These are phyloP conservation scores for Colletotrichum salicis DNA, from an alignment of 2,329 filamentous ascomycete genomes.

Conservation along the genomic window DNA sequence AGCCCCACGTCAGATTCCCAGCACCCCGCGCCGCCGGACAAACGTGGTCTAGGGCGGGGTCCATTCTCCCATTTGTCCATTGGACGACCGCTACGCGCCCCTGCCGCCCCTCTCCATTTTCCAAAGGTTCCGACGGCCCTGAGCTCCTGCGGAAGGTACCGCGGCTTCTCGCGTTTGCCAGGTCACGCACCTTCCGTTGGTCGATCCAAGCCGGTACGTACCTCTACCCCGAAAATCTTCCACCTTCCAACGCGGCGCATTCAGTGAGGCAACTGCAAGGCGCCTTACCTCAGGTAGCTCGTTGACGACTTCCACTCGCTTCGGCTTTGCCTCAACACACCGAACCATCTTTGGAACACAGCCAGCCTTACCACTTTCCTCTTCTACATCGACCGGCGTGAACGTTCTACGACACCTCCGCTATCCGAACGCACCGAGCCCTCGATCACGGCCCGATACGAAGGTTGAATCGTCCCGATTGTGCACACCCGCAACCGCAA, in stretches of 20 bases:
- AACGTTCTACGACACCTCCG: not conserved
- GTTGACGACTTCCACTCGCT: slow-evolving; percentile 17
- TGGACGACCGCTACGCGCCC: slow-evolving; percentile 8
- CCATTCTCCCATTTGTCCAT: slow-evolving; percentile 22
- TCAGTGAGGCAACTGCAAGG: slow-evolving; percentile 21
- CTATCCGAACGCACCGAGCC: not conserved
- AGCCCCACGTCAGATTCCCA: slow-evolving; percentile 33
- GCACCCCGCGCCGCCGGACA: slow-evolving; percentile 28
- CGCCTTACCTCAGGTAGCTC: slow-evolving; percentile 2
- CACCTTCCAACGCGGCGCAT: slow-evolving; percentile 29
- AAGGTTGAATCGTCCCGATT: not conserved
- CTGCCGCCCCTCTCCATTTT: slow-evolving; percentile 10
- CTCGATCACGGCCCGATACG: not conserved
- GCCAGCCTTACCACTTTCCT: not conserved
- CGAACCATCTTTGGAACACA: not conserved
- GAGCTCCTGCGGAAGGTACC: slow-evolving; percentile 23
- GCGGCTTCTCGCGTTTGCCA: slow-evolving; percentile 8
- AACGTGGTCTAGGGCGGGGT: slow-evolving; percentile 22
- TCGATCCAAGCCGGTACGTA: slow-evolving; percentile 22
- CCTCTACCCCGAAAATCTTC: slow-evolving; percentile 30
- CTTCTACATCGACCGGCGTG: not conserved
- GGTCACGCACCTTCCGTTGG: not conserved
- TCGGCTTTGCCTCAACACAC: not conserved
- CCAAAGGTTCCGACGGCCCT: not conserved
- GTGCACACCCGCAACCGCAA: not conserved